Base-by-base conservation (phyloP, 352 stramenopile genomes). In the Pythium pectinolyticum region DNA sequence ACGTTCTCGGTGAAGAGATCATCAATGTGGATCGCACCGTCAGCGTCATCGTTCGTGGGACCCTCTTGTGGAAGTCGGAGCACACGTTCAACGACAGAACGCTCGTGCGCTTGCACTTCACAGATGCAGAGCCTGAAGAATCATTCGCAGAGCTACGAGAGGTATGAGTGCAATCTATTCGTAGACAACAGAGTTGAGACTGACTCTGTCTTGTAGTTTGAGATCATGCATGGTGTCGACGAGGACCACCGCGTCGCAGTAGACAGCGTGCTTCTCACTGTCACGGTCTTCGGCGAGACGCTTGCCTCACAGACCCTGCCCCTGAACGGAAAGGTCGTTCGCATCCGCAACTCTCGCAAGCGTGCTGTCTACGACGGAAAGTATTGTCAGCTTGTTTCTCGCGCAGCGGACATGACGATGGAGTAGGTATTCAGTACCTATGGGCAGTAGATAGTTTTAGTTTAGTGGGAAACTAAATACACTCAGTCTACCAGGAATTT, bases 271-370 rank as follows among this genome's bases (percentile, higher is more conserved):
- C 61, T 68, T 53, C 53, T 63, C 8, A 63, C 61, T 15, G 52
- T 34, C 9, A 69, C 61, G 19, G 50, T 62, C 1, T 68, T 69
- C 43, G 47, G 47, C 30, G 61, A 63, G 61, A 69, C 54, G 6
- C 31, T 59, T 25, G 54, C 30, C 14, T 63, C 53, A 4, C 41
- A 35, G 25, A 59, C 31, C n/a, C 5, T 63, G 3, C 54, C 54
- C 8, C 20, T 14, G 22, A 55, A 63, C 20, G 61, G 61, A 1
- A 43, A 22, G 15, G 27, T 63, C 0, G n/a, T 69, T 1, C 61
- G 61, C 20, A 63, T 69, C 31, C 12, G 14, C 28, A 69, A 60
- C 39, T 69, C 61, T 22, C 61, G 61, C 19, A 45, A 28, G 17
- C 61, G 61, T 35, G 7, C 25, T 19, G 61, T 67, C 19, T 67